Evolutionary conservation across 257 asterid genomes (phyloP).

Genomic region (Primulina eburnea): DNA sequence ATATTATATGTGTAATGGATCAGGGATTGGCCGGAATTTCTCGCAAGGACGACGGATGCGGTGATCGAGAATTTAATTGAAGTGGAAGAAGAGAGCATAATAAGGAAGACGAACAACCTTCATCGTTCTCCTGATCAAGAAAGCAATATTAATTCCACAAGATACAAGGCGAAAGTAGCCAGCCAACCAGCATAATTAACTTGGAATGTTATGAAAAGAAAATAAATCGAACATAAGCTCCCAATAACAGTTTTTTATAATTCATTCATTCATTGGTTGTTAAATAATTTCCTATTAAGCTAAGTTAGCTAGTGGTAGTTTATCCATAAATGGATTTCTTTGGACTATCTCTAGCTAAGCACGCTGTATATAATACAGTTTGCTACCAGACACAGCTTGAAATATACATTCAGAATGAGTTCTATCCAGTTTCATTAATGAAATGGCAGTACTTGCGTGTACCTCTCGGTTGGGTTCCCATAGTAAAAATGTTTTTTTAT

Average conservation of each 20-base stretch:
- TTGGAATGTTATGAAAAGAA: not conserved
- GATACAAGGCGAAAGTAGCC: not conserved
- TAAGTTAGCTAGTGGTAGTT: not conserved
- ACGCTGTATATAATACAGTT: too few relatives aligned
- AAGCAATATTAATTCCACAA: not conserved
- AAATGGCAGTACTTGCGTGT: too few relatives aligned
- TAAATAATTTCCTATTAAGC: not conserved
- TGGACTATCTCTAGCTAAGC: not conserved
- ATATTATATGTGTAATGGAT: not conserved
- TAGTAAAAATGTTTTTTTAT: too few relatives aligned
- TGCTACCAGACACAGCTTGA: not conserved
- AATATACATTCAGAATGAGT: too few relatives aligned
- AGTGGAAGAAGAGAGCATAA: slow-evolving; percentile 45
- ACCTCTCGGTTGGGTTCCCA: too few relatives aligned
- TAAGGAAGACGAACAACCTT: slow-evolving; percentile 1
- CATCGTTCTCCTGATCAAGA: not conserved
- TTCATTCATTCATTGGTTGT: slow-evolving; percentile 19
- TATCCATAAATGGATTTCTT: slow-evolving; percentile 3
- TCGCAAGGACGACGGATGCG: slow-evolving; percentile 57
- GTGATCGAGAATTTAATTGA: slow-evolving; percentile 74
- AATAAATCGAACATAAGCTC: not conserved
- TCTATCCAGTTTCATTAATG: too few relatives aligned
- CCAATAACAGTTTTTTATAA: not conserved
- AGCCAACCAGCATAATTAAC: not conserved
- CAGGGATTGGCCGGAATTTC: slow-evolving; percentile 81